Base-by-base conservation (phyloP, 2,329 filamentous ascomycete species). In the Nemania sp. region DNA sequence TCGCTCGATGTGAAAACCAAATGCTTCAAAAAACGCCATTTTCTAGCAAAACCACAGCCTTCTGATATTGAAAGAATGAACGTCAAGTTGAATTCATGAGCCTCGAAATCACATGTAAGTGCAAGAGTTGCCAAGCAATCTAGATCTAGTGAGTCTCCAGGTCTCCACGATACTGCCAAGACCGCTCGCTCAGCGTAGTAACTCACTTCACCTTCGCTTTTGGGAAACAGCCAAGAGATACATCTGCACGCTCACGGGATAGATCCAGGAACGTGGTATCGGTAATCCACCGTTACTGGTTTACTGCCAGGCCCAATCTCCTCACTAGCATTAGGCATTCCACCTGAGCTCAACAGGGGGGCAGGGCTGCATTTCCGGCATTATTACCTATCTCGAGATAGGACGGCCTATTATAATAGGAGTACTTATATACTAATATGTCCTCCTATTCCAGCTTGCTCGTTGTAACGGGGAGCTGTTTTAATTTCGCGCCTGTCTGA, bases 171-270 rank as follows among this genome's bases (percentile, higher is more conserved):
- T 38, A 55, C 29, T 32, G 66, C 66, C 61, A 68, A 65, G 66
- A 45, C 61, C 38, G 20, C 22, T 65, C 61, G 61, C 56, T 53
- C 43, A 38, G 32, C 52, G 45, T 51, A 32, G 29, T 24, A 15
- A 11, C 15, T 51, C 51, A 11, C 38, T 53, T 47, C 45, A 68
- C 66, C 66, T 68, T 58, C 66, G 53, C 29, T 68, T 68, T 68
- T 62, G 47, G 66, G 66, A 66, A 64, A 62, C n/a, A 41, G 57
- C 57, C 62, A 54, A 66, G 66, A 51, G 29, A 29, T 13, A 47
- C 53, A 20, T 59, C 45, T 58, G 24, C 56, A 41, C 20, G 56
- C n/a, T 62, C 49, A 52, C 29, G 56, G 66, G 35, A 61, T 60
- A 61, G 55, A 11, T 53, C 47, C 35, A 47, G 51, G 56, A 68